Evolutionary conservation across 495 filamentous ascomycete genomes (phyloP).

Genomic region (Bacidia rubella): DNA sequence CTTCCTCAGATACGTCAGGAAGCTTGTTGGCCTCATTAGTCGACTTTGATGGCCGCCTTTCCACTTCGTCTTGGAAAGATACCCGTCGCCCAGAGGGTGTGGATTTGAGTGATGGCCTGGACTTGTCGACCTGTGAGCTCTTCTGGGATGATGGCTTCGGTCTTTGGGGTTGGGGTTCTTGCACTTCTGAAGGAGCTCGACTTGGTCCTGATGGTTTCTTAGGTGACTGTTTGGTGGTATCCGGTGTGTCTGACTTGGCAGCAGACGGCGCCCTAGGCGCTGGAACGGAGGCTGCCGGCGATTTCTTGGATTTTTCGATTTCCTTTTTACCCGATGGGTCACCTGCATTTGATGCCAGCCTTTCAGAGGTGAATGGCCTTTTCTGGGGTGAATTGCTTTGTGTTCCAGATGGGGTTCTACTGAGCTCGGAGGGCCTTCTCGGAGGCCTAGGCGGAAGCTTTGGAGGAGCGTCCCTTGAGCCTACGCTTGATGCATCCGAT

Average conservation of each 20-base stretch:
- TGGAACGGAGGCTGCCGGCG: background rate
- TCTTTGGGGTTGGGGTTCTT: background rate
- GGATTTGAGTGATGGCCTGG: background rate
- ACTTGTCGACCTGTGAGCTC: conserved; percentile 1
- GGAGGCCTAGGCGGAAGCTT: background rate
- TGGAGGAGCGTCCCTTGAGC: background rate
- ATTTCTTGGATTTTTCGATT: background rate
- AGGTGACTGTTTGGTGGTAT: background rate
- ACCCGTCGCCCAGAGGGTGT: conserved; percentile 1
- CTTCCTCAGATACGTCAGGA: conserved; percentile 1
- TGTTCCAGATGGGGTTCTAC: background rate
- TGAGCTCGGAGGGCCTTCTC: background rate
- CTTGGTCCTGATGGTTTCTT: background rate
- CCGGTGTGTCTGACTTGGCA: background rate
- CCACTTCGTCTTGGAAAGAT: conserved; percentile 2
- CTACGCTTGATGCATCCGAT: background rate
- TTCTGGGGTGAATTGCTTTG: background rate
- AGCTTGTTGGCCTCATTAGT: background rate
- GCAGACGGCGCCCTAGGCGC: background rate
- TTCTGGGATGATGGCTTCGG: background rate
- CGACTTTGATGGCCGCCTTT: background rate
- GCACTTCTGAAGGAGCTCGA: background rate
- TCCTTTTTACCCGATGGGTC: background rate
- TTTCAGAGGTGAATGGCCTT: background rate
- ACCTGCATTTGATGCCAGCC: background rate